These are phyloP conservation scores for Elaeis oleifera DNA, from an alignment of 202 grass and related monocot species.

Conservation along the genomic window DNA sequence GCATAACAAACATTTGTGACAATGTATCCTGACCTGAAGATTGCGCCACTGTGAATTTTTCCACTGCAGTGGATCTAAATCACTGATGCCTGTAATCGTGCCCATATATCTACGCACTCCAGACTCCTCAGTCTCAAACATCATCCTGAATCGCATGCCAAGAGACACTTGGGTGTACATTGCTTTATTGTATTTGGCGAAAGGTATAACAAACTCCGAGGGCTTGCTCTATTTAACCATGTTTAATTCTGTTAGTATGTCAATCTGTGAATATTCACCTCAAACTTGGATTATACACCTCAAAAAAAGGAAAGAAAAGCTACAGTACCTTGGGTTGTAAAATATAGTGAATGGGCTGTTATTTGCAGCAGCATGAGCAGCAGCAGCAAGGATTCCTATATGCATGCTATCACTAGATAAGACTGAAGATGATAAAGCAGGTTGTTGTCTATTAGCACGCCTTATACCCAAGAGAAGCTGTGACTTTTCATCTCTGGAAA, in stretches of 20 bases:
- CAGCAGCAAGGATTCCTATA: conserved; percentile 93
- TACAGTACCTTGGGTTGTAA: conserved; percentile 85
- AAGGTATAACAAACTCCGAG: conserved; percentile 92
- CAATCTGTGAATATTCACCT: neutral
- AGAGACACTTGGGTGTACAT: conserved; percentile 95
- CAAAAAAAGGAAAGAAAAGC: conserved; percentile 20
- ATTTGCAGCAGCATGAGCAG: conserved; percentile 84
- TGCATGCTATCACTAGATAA: conserved; percentile 98
- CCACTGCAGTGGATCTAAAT: conserved; percentile 75
- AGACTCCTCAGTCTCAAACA: conserved; percentile 96
- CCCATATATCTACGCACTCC: conserved; percentile 94
- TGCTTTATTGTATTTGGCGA: conserved; percentile 95
- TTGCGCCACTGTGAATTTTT: conserved; percentile 99
- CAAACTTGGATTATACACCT: neutral
- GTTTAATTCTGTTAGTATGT: conserved; percentile 5
- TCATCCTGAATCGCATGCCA: conserved; percentile 97
- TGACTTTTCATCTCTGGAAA: conserved; percentile 85
- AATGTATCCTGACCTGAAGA: conserved; percentile 52
- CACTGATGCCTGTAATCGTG: conserved; percentile 87
- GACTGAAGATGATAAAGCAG: conserved; percentile 89
- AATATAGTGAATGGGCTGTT: conserved; percentile 96
- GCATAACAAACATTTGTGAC: no score
- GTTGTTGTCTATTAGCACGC: conserved; percentile 67
- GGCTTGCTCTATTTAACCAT: conserved; percentile 57
- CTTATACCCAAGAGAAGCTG: conserved; percentile 92